phyloP scores from a whole-genome alignment of 148 eudicot species.

The Rhododendron simsii region DNA sequence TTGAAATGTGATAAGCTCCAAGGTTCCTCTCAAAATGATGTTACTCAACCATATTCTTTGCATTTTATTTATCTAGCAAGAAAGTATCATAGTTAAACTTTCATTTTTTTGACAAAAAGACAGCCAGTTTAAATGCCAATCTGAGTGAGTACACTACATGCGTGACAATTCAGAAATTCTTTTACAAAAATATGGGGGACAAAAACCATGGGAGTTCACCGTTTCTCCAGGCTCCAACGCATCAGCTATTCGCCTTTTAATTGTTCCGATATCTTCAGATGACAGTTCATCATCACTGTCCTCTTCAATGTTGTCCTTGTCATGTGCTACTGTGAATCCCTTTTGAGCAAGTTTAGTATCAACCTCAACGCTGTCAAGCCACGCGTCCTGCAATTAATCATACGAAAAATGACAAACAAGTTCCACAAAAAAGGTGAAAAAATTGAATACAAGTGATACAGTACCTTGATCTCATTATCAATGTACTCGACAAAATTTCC shows the following conservation, averaged over 20 bases:
- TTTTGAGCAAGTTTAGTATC: conserved; percentile 51
- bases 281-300: conserved; percentile 52
- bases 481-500: conserved; percentile 89
- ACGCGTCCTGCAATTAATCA: conserved; percentile 69
- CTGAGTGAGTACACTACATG: background rate
- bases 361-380: conserved; percentile 86
- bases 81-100: background rate
- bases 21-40: background rate
- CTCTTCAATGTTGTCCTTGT: conserved; percentile 39
- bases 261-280: conserved; percentile 59
- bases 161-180: background rate
- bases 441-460: background rate
- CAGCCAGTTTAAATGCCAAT: background rate
- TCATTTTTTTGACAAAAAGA: background rate
- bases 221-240: conserved; percentile 92
- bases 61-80: background rate
- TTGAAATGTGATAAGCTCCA: background rate
- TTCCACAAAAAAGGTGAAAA: background rate
- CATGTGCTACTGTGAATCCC: conserved; percentile 20
- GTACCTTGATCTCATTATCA: conserved; percentile 72
- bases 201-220: conserved; percentile 25
- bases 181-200: background rate
- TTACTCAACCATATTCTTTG: background rate
- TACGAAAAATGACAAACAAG: background rate
- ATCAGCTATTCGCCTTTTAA: conserved; percentile 89